Conservation (phyloP, 23 red algal species). For the Porphyridium purpureum region DNA sequence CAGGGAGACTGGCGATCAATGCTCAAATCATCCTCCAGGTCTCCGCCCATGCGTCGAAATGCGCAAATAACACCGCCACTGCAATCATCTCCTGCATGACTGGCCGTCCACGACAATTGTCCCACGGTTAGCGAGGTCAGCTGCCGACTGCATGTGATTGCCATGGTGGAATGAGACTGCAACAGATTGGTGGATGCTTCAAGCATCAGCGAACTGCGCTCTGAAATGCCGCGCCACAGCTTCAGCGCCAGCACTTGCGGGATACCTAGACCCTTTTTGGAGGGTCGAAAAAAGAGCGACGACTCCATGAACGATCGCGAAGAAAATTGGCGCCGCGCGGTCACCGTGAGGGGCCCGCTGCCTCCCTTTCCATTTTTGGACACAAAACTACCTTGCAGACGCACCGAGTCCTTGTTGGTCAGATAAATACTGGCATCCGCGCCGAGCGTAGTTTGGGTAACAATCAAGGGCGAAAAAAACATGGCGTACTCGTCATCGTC, state of each 20-base stretch:
- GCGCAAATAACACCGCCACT: too few relatives aligned
- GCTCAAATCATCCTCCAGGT: background rate
- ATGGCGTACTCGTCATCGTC: background rate
- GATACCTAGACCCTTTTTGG: background rate
- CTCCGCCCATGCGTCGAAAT: too few relatives aligned
- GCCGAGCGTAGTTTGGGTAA: background rate
- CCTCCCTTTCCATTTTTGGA: background rate
- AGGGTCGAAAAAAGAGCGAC: background rate
- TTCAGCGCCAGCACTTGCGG: background rate
- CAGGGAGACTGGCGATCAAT: background rate
- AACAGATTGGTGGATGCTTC: background rate
- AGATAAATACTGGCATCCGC: background rate
- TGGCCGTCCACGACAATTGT: background rate
- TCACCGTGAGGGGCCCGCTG: background rate
- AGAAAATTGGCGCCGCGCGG: background rate
- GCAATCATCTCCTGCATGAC: too few relatives aligned
- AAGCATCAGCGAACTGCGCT: background rate
- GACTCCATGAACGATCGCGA: background rate
- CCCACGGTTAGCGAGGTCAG: background rate
- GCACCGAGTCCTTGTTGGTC: background rate
- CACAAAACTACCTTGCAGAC: background rate
- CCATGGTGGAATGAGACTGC: too few relatives aligned
- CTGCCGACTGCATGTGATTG: background rate
- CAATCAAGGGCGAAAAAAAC: background rate
- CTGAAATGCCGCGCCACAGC: background rate